Evolutionary conservation across 2,329 filamentous ascomycete genomes (phyloP), one percentile per base, ranked within the genome.

Genomic region (Neofusicoccum laricinum): DNA sequence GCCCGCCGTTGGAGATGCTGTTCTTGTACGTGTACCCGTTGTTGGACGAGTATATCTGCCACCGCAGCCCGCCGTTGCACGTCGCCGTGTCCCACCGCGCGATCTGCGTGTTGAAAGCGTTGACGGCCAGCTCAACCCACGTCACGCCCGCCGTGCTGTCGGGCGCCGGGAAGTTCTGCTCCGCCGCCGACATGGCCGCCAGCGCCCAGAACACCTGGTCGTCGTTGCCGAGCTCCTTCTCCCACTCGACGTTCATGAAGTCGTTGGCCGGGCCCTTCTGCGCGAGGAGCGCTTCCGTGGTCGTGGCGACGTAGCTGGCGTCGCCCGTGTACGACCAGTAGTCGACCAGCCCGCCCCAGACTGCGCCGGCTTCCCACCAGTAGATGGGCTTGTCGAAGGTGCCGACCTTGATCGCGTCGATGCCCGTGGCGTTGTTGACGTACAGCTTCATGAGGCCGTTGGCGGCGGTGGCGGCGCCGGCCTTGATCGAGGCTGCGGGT

Each of bases 21-120:
- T 87, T 87, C 68, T 86, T 86, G 69, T 84, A 86, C 61, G 78
- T 76, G 69, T 81, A 87, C 4, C 91, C 91, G 64, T 82, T 85
- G 78, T 93, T 93, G 78, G 88, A 91, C 12, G 86, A 82, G 78
- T 89, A 93, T 66, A 96, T 90, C 78, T 96, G 92, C 93, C 93
- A 96, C 67, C 90, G 86, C 68, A 96, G 77, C 10, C 92, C 92
- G 57, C 92, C 92, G 51, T 79, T 81, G 75, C 92, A 96, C 0
- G 81, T 82, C 0, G 77, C 71, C 2, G 77, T 79, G 69, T 95
- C 88, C 89, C 91, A 94, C 21, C 91, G 85, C 19, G 77, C 77
- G 2, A 86, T 86, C 71, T 92, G 92, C 58, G 89, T 88, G 78
- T 94, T 92, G 76, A 94, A 96, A 1, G 92, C 89, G 11, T 89